Conservation (phyloP, 306 rosid genomes). For the Abrus pulchellus region DNA sequence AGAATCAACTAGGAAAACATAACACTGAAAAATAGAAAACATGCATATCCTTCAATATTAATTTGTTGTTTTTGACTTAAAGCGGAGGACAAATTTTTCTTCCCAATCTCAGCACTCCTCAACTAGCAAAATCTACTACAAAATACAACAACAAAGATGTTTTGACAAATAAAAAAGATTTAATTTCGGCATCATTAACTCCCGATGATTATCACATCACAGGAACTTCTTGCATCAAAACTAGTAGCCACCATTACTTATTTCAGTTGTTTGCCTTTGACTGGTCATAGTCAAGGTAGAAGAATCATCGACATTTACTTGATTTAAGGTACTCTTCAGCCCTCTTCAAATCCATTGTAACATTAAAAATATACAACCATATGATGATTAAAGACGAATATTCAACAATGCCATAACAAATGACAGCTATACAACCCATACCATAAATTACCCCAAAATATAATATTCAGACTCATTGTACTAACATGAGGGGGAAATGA, state of each 20-base stretch:
- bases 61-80: conserved; percentile 3
- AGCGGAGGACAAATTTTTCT: background rate
- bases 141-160: background rate
- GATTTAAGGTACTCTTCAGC: background rate
- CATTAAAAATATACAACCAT: conserved; percentile 6
- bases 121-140: background rate
- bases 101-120: conserved; percentile 14
- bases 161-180: background rate
- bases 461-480: background rate
- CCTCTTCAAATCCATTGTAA: background rate
- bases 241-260: background rate
- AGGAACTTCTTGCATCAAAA: conserved; percentile 2
- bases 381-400: background rate
- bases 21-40: conserved; percentile 5
- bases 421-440: background rate
- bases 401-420: background rate
- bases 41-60: background rate
- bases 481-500: background rate
- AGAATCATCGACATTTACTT: conserved; percentile 13
- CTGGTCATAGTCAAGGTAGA: conserved; percentile 3
- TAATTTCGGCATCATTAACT: background rate
- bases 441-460: background rate
- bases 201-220: background rate
- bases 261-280: background rate
- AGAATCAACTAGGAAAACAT: background rate